These are phyloP conservation scores for Paramyrothecium sp. DNA, from an alignment of 2,329 filamentous ascomycete genomes.

Conservation along the genomic window DNA sequence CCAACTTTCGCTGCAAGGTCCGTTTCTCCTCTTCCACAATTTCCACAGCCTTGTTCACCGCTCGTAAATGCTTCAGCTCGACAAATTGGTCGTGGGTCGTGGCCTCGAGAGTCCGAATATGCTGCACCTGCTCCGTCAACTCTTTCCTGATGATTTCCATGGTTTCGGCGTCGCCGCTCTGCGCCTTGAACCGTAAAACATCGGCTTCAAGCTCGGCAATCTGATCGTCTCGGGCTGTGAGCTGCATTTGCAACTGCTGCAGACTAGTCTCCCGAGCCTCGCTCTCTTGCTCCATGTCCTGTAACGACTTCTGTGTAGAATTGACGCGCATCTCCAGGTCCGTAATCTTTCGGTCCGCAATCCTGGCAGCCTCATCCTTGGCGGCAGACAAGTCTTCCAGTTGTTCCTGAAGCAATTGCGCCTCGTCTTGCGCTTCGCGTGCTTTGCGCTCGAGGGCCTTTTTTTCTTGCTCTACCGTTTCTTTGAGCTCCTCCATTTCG, in stretches of 20 bases:
- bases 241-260: constrained; percentile 61
- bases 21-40: constrained; percentile 95
- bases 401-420: constrained; percentile 74
- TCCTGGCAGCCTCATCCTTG: constrained; percentile 69
- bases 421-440: constrained; percentile 71
- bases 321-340: constrained; percentile 54
- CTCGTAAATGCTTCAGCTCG: constrained; percentile 80
- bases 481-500: constrained; percentile 52
- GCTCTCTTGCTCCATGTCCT: constrained; percentile 60
- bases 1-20: constrained; percentile 72
- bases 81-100: constrained; percentile 75
- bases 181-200: constrained; percentile 78
- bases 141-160: constrained; percentile 83
- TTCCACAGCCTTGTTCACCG: constrained; percentile 82
- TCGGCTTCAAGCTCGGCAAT: constrained; percentile 78
- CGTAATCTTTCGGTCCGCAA: constrained; percentile 51
- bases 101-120: constrained; percentile 81
- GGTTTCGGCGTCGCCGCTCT: constrained; percentile 83
- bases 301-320: constrained; percentile 43
- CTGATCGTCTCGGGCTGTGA: constrained; percentile 68
- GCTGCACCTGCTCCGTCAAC: constrained; percentile 85
- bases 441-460: constrained; percentile 67
- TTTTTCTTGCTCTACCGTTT: constrained; percentile 52
- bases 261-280: constrained; percentile 55
- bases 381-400: constrained; percentile 66